These are phyloP conservation scores for Endocalyx cinctus DNA, from an alignment of 2,329 filamentous ascomycete genomes.

Conservation along the genomic window DNA sequence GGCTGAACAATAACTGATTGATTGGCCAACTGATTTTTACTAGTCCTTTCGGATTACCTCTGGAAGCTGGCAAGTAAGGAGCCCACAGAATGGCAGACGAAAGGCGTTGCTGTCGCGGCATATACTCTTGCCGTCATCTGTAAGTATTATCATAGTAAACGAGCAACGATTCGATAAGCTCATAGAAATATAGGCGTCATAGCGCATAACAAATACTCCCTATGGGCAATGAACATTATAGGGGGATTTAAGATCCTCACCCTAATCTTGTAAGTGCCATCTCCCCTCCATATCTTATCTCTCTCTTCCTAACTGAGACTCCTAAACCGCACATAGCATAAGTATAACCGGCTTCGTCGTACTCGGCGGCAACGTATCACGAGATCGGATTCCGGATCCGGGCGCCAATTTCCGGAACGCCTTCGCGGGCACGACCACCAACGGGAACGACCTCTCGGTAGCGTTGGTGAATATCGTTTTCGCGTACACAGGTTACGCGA, in stretches of 20 bases:
- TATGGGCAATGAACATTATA: slow-evolving; percentile 51
- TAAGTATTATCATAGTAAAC: slow-evolving; percentile 32
- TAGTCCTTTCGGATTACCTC: slow-evolving; percentile 58
- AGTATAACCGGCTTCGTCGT: slow-evolving; percentile 58
- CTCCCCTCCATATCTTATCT: neutral
- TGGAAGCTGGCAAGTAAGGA: slow-evolving; percentile 49
- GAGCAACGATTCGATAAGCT: too few relatives aligned
- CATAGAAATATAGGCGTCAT: slow-evolving; percentile 39
- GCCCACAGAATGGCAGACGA: slow-evolving; percentile 58
- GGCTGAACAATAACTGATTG: too few relatives aligned
- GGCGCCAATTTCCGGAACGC: slow-evolving; percentile 49
- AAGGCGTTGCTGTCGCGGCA: slow-evolving; percentile 60
- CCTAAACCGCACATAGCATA: slow-evolving; percentile 27
- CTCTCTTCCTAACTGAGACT: neutral
- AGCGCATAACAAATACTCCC: slow-evolving; percentile 53
- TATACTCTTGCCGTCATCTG: slow-evolving; percentile 56
- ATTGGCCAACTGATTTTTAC: neutral
- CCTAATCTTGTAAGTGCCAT: slow-evolving; percentile 44
- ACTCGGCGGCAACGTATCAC: slow-evolving; percentile 49
- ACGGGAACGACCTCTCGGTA: slow-evolving; percentile 45
- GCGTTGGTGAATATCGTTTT: slow-evolving; percentile 57
- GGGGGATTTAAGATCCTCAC: slow-evolving; percentile 57
- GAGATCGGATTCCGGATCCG: slow-evolving; percentile 46
- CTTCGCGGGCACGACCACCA: slow-evolving; percentile 44
- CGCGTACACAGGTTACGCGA: slow-evolving; percentile 52